phyloP scores from a whole-genome alignment of 306 rosid species.

The Quercus variabilis region DNA sequence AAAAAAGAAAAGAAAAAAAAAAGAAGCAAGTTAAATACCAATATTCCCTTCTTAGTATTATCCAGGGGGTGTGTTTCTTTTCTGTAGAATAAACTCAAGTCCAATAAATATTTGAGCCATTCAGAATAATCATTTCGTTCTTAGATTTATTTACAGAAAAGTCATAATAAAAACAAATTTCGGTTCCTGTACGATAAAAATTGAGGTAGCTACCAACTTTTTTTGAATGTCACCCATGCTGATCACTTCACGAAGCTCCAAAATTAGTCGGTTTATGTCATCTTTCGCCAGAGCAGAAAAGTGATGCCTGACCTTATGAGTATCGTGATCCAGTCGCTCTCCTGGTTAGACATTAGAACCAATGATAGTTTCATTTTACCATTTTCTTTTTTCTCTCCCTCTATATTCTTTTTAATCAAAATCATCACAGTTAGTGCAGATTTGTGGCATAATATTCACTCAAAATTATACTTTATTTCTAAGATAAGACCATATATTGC shows the following conservation, averaged over 20 bases:
- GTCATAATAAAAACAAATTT: not conserved
- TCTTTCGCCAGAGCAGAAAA: constrained; percentile 17
- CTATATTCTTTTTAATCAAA: not conserved
- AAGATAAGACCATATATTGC: constrained; percentile 24
- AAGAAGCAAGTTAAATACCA: too few relatives aligned
- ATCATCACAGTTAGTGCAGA: not conserved
- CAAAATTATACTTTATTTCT: not conserved
- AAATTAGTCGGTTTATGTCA: constrained; percentile 16
- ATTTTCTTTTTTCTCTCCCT: not conserved
- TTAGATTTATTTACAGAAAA: not conserved
- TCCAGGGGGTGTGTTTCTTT: too few relatives aligned
- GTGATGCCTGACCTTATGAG: constrained; percentile 33
- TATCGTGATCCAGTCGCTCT: constrained; percentile 1
- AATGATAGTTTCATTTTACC: constrained; percentile 42
- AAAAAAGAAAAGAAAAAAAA: too few relatives aligned
- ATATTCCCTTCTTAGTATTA: too few relatives aligned
- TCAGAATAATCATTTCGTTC: too few relatives aligned
- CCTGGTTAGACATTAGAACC: constrained; percentile 31
- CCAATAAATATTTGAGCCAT: too few relatives aligned
- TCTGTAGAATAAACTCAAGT: too few relatives aligned
- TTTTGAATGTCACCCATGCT: not conserved
- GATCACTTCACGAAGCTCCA: not conserved
- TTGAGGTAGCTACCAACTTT: not conserved
- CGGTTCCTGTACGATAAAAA: too few relatives aligned
- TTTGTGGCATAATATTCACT: not conserved